Conservation (phyloP, 352 stramenopile genomes). For the Globisporangium acanthophoron region DNA sequence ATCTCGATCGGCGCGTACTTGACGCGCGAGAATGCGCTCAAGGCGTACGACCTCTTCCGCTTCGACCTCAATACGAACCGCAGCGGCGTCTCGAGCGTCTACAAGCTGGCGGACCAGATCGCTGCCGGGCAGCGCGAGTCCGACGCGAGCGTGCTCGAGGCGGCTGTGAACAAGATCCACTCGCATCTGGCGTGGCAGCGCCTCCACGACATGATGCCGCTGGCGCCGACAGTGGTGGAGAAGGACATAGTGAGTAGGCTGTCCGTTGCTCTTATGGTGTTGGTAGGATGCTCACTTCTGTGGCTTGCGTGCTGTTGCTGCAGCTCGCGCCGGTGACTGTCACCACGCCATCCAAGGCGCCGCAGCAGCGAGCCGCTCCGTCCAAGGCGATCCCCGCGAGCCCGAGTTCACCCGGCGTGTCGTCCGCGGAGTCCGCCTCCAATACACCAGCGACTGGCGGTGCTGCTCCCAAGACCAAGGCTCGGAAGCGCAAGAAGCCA, state of each 20-base stretch:
- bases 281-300: background rate
- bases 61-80: constrained; percentile 19
- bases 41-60: constrained; percentile 40
- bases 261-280: no score
- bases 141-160: constrained; percentile 27
- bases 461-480: constrained; percentile 13
- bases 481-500: constrained; percentile 23
- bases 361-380: background rate
- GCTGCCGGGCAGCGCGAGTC: constrained; percentile 19
- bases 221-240: background rate
- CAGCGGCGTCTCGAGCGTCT: constrained; percentile 22
- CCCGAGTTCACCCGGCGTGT: constrained; percentile 12
- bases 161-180: constrained; percentile 37
- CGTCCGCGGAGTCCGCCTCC: constrained; percentile 14
- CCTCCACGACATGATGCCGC: constrained; percentile 22
- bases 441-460: background rate
- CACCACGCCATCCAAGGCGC: constrained; percentile 6
- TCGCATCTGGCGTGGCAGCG: constrained; percentile 30
- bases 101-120: constrained; percentile 17
- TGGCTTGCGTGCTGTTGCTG: background rate
- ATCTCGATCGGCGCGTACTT: constrained; percentile 32
- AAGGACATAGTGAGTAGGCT: constrained; percentile 2
- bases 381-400: background rate
- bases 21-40: constrained; percentile 30
- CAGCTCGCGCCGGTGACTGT: background rate